Base-by-base conservation (phyloP, 73 alveolate genomes). In the Strombidium stylifer region DNA sequence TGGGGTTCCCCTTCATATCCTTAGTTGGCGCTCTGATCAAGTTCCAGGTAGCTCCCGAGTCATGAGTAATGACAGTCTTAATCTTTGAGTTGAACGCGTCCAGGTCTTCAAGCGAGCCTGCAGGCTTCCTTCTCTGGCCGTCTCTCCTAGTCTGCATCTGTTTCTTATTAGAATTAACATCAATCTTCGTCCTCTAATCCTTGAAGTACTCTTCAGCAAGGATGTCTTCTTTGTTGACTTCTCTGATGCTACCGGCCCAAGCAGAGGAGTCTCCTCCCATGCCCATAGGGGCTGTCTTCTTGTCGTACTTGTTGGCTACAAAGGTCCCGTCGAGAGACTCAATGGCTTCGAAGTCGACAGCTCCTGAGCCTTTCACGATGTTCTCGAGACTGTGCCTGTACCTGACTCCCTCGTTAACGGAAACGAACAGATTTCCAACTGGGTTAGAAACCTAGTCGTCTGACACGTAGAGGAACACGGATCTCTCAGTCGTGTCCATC, bases 1-100 rank as follows among this genome's bases (percentile, higher is more conserved):
- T 61, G 19, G 34, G 37, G 30, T 74, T 61, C 23, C 92, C 93
- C 45, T 73, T 76, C 7, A 92, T 48, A 42, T 86, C 94, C 36
- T 46, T 53, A 1, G 58, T 68, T 0, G 97, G 97, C 0, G 97
- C 87, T 27, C 39, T 74, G 45, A 89, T 67, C 50, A 73, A 48
- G 26, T 76, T 54, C 99, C 99, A 93, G 41, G 50, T 68, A 30
- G 95, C 96, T 35, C 98, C 99, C 48, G 82, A 87, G 57, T 93
- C 91, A 54, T 83, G 82, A 25, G 97, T 83, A 35, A 93, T 91
- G 55, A 73, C 85, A 24, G 99, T 84, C 58, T 94, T 83, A 44
- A 73, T 73, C 3, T 96, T n/a, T n/a, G n/a, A 40, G 24, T 50
- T 61, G 4, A 65, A 35, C 21, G n/a, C n/a, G n/a, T n/a, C n/a